Conservation (phyloP, 2,329 filamentous ascomycete genomes). For the Colletotrichum liaoningense region DNA sequence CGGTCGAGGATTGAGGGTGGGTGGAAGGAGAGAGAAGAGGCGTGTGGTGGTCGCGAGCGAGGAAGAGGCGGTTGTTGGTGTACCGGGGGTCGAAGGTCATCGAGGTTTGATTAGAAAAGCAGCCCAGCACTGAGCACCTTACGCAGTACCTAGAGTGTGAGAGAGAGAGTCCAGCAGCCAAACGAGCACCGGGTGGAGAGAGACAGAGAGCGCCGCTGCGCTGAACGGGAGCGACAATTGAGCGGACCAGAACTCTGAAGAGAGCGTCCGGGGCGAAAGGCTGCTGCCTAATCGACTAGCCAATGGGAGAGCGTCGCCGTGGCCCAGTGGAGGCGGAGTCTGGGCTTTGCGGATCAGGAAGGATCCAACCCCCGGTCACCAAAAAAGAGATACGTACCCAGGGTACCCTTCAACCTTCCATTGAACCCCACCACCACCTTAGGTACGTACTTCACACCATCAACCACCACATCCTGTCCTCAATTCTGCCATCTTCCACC, state of each 20-base stretch:
- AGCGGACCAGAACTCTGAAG: slow-evolving; percentile 20
- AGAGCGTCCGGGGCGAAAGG: slow-evolving; percentile 40
- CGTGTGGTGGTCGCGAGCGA: background rate
- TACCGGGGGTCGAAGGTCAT: slow-evolving; percentile 2
- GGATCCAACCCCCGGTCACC: slow-evolving; percentile 27
- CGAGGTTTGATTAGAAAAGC: slow-evolving; percentile 38
- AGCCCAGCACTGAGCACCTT: background rate
- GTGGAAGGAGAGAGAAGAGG: slow-evolving; percentile 22
- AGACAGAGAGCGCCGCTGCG: background rate
- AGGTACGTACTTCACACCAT: background rate
- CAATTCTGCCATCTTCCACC: background rate
- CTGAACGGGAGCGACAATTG: slow-evolving; percentile 11
- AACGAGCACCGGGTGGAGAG: background rate
- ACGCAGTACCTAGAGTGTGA: background rate
- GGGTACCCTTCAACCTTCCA: no score
- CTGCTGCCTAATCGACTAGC: slow-evolving; percentile 46
- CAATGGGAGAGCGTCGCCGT: slow-evolving; percentile 38
- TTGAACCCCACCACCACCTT: no score
- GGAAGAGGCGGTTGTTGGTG: slow-evolving; percentile 8
- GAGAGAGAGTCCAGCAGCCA: background rate
- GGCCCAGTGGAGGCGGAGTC: slow-evolving; percentile 42
- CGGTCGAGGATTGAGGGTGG: slow-evolving; percentile 26
- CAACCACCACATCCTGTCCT: no score
- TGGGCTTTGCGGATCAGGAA: slow-evolving; percentile 31
- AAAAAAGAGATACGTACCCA: background rate